phyloP scores from a whole-genome alignment of 2,329 filamentous ascomycete genomes.

The Fusarium mangiferae region DNA sequence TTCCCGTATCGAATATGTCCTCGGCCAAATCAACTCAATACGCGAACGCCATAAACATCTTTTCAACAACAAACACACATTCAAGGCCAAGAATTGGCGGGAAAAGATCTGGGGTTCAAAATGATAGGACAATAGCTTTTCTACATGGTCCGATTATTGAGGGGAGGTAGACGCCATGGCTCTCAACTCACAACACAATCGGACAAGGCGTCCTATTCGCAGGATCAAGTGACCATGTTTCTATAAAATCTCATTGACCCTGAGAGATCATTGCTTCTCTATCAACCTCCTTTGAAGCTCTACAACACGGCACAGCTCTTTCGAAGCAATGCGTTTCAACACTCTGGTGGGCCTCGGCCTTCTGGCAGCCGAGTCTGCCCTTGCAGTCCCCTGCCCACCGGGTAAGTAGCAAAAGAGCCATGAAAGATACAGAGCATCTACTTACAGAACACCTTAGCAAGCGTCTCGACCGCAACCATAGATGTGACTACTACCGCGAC shows the following conservation, averaged over 20 bases:
- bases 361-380: slow-evolving; percentile 3
- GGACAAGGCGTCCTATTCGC: neutral
- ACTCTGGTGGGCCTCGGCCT: slow-evolving; percentile 10
- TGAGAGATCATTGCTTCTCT: neutral
- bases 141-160: neutral
- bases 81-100: neutral
- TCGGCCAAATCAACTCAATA: neutral
- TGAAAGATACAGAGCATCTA: neutral
- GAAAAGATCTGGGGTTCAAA: no score
- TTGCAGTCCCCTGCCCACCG: slow-evolving; percentile 8
- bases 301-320: neutral
- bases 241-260: neutral
- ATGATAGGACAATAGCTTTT: neutral
- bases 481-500: neutral
- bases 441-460: neutral
- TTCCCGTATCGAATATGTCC: no score
- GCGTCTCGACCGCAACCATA: neutral
- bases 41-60: neutral
- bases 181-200: neutral
- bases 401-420: neutral
- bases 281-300: neutral
- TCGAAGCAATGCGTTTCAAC: slow-evolving; percentile 2
- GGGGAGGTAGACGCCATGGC: neutral
- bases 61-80: neutral
- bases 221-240: neutral